Evolutionary conservation across 1,284 basidiomycete genomes (phyloP), one percentile per base, ranked within the genome.

Genomic region (Tylopilus orsonianus): DNA sequence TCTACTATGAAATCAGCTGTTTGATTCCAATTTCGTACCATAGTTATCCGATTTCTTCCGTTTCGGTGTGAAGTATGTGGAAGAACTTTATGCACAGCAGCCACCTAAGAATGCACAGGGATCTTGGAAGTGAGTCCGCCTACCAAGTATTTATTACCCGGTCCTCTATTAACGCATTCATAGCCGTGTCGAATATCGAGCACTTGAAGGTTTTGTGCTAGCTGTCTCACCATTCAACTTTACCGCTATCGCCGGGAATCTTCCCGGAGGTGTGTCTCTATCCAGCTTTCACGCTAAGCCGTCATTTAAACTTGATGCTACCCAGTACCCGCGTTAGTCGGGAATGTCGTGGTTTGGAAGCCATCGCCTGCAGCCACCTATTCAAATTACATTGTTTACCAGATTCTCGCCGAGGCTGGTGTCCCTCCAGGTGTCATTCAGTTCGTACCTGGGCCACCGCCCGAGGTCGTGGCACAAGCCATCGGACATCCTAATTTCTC

Each of bases 201-300:
- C 96, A 4, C 80, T 99, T 18, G 96, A 99, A 72, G 97, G 96
- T 24, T 99, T 99, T 71, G 91, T 98, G 26, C 81, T 99, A 43
- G 96, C 97, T 13, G 90, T 99, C 35, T 95, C 96, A 5, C 96
- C 96, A 1, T 99, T 99, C 78, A 99, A 99, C 78, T 99, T 97
- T 66, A 97, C 95, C 41, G 94, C 94, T 24, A 97, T 97, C 55
- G 94, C 92, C 48, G 95, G 92, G 20, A 97, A 97, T 71, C 85
- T 97, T 34, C 83, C 83, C 5, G 87, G 80, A 65, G 74, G 86
- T 85, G 53, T 41, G 79, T 68, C 32, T 24, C 34, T 42, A 23
- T 41, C 44, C 30, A 13, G 5, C n/a, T 33, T 36, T 30, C 7
- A 33, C 34, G 24, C 51, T 13, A 34, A n/a, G 37, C 42, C 47